Base-by-base conservation (phyloP, 2,329 filamentous ascomycete species). In the Colletotrichum echinochloae region DNA sequence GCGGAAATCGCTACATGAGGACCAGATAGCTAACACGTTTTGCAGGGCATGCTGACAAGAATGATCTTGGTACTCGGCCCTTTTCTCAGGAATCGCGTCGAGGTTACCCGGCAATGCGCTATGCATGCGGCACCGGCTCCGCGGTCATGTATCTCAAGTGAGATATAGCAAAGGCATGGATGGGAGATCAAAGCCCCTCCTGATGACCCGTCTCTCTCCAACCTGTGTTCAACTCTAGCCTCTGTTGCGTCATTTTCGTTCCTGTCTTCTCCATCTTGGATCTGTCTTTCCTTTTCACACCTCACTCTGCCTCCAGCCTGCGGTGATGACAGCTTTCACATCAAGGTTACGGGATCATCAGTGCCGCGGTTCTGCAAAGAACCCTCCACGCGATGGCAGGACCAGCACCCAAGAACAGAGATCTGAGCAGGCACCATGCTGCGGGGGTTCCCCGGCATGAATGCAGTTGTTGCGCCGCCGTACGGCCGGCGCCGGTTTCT, bases 351-450 rank as follows among this genome's bases (percentile, higher is more conserved):
- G 72, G 70, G 60, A 73, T 62, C 66, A 33, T 67, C 70, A 16
- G 49, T 70, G 51, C 28, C 56, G 69, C 28, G 66, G 65, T 62
- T 65, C 59, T 54, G 56, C 11, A 59, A 48, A 35, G 66, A 72
- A 66, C 65, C 59, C 68, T 56, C 48, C 68, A 39, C 59, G 49
- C 64, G 71, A 73, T 74, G 75, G 66, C 57, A 67, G 33, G 75
- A 71, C 70, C 72, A 60, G 66, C 69, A 63, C 60, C 60, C 77
- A 61, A 79, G 78, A 79, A 79, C 78, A 79, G 78, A 79, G 73
- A 79, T 79, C 78, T 75, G 78, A 79, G 78, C 77, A 77, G 76
- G 73, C 72, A 56, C 35, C 65, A 23, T 51, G 20, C 60, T 56
- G 49, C 26, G 52, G 4, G 8, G 6, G 33, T 12, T 8, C 37